Evolutionary conservation across 2,329 filamentous ascomycete species (phyloP), one percentile per base, ranked within the genome.

Genomic region (Diaporthe caulivora): DNA sequence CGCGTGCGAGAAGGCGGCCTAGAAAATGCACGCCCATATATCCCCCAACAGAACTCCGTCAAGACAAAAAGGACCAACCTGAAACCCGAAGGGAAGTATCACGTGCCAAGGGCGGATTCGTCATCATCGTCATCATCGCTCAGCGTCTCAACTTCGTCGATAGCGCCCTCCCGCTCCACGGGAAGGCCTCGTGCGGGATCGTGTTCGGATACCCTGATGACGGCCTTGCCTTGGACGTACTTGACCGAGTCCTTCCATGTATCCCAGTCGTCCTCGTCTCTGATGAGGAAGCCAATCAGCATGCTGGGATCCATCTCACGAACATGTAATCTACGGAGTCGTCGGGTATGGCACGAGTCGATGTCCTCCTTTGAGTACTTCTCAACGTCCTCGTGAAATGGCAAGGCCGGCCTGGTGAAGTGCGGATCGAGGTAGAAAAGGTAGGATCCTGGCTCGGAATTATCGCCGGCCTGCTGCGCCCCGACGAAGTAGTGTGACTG

Each of bases 351-450:
- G 79, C 95, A 98, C 0, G 93, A 93, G 71, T 92, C 90, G 21
- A 98, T 81, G 73, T 98, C 95, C 77, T 94, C 92, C 10, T 86
- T 79, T 0, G 91, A 91, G 79, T 95, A 94, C 1, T 90, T 83
- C 9, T 84, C 82, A 0, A 87, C 80, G 62, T 91, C 82, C 37
- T 87, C 81, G 75, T 90, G 88, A 76, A 92, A 92, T 0, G 93
- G 91, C 2, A 98, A 86, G 3, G 93, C 90, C 13, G 92, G 89
- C 60, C 95, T 91, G 1, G 96, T 97, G 77, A 92, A 91, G 80
- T 99, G 97, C 2, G 97, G 97, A 78, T 99, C 97, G 21, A 99
- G 91, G 82, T 98, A 99, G 84, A 98, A 98, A 78, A 98, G 92
- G 78, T 92, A 88, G 70, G 92, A 91, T 40, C 92, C 95, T 71